Percentiles rank a stretch among this genome's conserved stretches.
phyloP scores from a whole-genome alignment of 2,329 filamentous ascomycete genomes.

The Ceratocystiopsis sp. region DNA sequence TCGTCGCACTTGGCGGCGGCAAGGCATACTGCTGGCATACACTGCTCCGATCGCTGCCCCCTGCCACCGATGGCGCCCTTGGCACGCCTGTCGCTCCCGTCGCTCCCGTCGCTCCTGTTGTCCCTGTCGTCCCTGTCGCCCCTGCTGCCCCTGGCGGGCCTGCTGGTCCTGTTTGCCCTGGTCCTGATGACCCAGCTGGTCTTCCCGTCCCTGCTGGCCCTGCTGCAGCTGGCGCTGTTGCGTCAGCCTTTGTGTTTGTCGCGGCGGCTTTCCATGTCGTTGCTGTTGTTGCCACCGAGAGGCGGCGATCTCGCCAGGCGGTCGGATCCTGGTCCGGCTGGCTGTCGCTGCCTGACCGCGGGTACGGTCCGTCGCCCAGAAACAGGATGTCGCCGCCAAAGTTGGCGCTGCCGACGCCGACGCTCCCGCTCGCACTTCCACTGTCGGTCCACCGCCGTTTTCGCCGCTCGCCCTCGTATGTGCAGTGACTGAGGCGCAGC shows the following conservation, averaged over 20 bases:
- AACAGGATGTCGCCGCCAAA: background rate
- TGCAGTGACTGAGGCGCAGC: constrained; percentile 4
- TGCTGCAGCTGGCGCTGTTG: too few relatives aligned
- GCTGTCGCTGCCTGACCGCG: background rate
- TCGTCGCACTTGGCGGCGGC: background rate
- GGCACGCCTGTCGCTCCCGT: too few relatives aligned
- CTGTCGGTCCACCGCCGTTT: background rate
- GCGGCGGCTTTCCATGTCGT: background rate
- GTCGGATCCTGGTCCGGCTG: background rate
- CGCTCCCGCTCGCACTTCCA: background rate
- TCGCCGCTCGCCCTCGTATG: constrained; percentile 4
- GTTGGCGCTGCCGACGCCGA: background rate
- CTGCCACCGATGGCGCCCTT: too few relatives aligned
- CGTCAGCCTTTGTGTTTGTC: too few relatives aligned
- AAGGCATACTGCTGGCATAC: background rate
- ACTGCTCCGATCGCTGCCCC: background rate
- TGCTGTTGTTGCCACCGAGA: background rate
- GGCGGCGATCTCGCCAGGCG: background rate
- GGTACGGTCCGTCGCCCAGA: background rate
- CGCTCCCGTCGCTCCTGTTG: too few relatives aligned
- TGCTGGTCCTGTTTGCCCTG: too few relatives aligned
- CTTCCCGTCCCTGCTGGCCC: too few relatives aligned
- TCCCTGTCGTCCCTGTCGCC: too few relatives aligned
- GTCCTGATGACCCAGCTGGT: too few relatives aligned
- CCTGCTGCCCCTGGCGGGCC: too few relatives aligned